Evolutionary conservation across 108 stramenopile species (phyloP).

Genomic region (Cylindrotheca fusiformis): DNA sequence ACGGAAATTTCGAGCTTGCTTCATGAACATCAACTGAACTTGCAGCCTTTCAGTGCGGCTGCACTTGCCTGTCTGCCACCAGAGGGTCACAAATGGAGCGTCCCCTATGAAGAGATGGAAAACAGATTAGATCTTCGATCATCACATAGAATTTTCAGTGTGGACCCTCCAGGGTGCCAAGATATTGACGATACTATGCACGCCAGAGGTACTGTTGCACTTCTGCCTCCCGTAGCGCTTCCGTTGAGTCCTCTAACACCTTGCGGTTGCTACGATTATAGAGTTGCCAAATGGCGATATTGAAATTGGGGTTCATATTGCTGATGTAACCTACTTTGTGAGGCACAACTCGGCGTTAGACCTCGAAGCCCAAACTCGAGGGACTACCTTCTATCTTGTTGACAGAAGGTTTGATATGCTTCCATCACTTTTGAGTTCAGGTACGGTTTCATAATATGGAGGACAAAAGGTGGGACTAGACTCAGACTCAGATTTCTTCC

Average conservation of each 20-base stretch:
- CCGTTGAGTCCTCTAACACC: too few species aligned
- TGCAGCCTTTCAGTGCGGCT: conserved; percentile 58
- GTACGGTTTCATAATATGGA: too few species aligned
- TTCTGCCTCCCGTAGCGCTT: too few species aligned
- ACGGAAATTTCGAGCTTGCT: conserved; percentile 64
- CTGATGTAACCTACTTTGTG: conserved; percentile 87
- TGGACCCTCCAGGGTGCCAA: conserved; percentile 78
- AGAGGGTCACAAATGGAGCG: conserved; percentile 38
- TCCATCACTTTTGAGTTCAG: conserved; percentile 66
- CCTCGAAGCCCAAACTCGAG: conserved; percentile 64
- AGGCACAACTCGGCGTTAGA: conserved; percentile 68
- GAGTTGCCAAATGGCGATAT: conserved; percentile 71
- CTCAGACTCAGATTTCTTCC: background rate
- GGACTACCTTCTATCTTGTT: conserved; percentile 89
- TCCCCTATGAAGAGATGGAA: conserved; percentile 42
- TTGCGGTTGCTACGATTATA: too few species aligned
- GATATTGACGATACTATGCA: conserved; percentile 72
- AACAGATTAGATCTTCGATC: conserved; percentile 44
- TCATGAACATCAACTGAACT: conserved; percentile 48
- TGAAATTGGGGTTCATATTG: conserved; percentile 90
- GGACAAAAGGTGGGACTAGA: background rate
- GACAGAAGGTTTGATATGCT: conserved; percentile 89
- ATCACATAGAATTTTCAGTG: conserved; percentile 51
- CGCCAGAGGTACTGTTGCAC: conserved; percentile 26
- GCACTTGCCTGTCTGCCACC: conserved; percentile 67